phyloP scores from a whole-genome alignment of 805 yeast genomes.

The Schwanniomyces pseudopolymorphus region DNA sequence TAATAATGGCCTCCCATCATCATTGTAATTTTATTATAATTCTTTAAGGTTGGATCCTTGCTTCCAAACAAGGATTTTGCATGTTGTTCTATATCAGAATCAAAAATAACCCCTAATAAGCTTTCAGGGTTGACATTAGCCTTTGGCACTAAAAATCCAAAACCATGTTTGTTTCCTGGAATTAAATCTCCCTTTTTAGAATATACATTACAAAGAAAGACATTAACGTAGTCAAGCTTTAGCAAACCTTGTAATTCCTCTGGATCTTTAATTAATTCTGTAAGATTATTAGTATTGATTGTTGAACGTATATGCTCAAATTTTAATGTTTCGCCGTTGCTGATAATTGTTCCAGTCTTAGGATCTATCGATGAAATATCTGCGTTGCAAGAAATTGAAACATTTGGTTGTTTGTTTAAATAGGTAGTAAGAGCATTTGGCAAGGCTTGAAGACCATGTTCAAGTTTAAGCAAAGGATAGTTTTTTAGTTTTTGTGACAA shows the following conservation, averaged over 20 bases:
- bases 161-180: slow-evolving; percentile 54
- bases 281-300: slow-evolving; percentile 44
- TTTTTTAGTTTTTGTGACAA: slow-evolving; percentile 41
- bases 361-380: slow-evolving; percentile 21
- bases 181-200: slow-evolving; percentile 37
- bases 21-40: slow-evolving; percentile 72
- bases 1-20: slow-evolving; percentile 85
- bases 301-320: slow-evolving; percentile 65
- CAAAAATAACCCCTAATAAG: slow-evolving; percentile 85
- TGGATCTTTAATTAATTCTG: slow-evolving; percentile 20
- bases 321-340: slow-evolving; percentile 14
- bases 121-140: slow-evolving; percentile 48
- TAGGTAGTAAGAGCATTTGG: slow-evolving; percentile 44
- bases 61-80: slow-evolving; percentile 5
- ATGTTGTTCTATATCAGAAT: slow-evolving; percentile 68
- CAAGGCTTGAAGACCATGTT: slow-evolving; percentile 55
- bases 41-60: neutral
- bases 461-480: slow-evolving; percentile 62
- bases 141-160: slow-evolving; percentile 84
- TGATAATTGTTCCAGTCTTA: slow-evolving; percentile 9
- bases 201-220: slow-evolving; percentile 71
- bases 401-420: slow-evolving; percentile 39
- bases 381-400: slow-evolving; percentile 33
- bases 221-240: slow-evolving; percentile 38
- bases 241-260: slow-evolving; percentile 16